Percentiles rank a stretch among this genome's conserved stretches.
Conservation (phyloP, 805 yeast genomes). For the Kodamaea nitidulidarum region DNA sequence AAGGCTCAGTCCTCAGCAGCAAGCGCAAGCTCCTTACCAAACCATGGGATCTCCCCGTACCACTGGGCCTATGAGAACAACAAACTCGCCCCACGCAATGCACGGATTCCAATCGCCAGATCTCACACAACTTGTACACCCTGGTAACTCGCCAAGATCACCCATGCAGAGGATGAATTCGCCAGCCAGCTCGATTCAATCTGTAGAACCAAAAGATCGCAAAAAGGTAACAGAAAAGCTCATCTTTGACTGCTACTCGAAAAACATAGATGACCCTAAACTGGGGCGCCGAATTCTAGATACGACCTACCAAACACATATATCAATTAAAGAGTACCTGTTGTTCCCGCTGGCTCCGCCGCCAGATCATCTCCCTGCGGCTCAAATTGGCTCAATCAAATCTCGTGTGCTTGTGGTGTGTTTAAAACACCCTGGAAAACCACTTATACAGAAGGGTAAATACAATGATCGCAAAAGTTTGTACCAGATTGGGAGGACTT, state of each 20-base stretch:
- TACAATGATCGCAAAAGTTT: constrained; percentile 62
- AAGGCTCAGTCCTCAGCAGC: neutral
- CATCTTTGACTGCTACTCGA: constrained; percentile 37
- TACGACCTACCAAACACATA: constrained; percentile 65
- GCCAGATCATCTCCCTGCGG: constrained; percentile 48
- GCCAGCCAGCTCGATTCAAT: neutral
- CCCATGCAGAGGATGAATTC: constrained; percentile 1
- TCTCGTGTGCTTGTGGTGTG: constrained; percentile 59
- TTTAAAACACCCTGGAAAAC: constrained; percentile 60
- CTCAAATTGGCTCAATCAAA: constrained; percentile 41
- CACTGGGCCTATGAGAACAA: neutral
- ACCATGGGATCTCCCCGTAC: neutral
- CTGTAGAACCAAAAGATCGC: constrained; percentile 3
- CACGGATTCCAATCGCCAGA: constrained; percentile 2
- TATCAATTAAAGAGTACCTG: constrained; percentile 69
- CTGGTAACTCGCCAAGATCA: neutral
- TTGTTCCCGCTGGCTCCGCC: constrained; percentile 67
- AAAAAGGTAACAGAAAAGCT: constrained; percentile 27
- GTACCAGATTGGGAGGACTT: constrained; percentile 87
- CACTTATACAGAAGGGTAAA: constrained; percentile 80
- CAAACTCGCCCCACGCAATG: neutral
- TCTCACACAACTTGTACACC: neutral
- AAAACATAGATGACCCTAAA: constrained; percentile 17
- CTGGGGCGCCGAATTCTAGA: constrained; percentile 24
- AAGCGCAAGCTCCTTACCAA: constrained; percentile 1